phyloP scores from a whole-genome alignment of 2,329 filamentous ascomycete species.

The Fusarium avenaceum region DNA sequence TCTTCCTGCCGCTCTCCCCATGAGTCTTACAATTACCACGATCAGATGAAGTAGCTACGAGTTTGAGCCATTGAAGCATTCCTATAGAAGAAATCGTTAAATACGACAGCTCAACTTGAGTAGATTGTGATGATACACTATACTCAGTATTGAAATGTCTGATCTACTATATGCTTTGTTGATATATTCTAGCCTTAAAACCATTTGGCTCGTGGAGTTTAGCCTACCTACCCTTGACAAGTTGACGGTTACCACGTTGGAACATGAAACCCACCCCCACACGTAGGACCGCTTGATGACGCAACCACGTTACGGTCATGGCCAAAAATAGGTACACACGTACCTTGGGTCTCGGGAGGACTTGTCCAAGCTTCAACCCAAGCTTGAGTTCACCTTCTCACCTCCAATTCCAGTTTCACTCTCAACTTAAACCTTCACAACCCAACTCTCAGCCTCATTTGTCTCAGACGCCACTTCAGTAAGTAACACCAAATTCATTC shows the following conservation, averaged over 20 bases:
- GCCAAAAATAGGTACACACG: constrained; percentile 27
- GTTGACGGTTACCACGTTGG: constrained; percentile 26
- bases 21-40: too few relatives aligned
- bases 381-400: constrained; percentile 20
- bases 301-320: constrained; percentile 28
- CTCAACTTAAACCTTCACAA: not conserved
- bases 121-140: too few relatives aligned
- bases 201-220: not conserved
- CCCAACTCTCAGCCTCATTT: not conserved
- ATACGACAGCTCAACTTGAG: too few relatives aligned
- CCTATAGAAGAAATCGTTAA: too few relatives aligned
- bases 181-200: too few relatives aligned
- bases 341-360: not conserved
- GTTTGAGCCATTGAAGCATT: too few relatives aligned
- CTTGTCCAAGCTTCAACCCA: constrained; percentile 17
- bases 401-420: constrained; percentile 6
- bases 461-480: constrained; percentile 1
- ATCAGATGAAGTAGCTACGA: too few relatives aligned
- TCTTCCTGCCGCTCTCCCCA: too few relatives aligned
- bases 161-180: too few relatives aligned
- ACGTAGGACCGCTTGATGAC: constrained; percentile 25
- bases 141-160: too few relatives aligned
- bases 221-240: constrained; percentile 1
- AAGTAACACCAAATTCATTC: not conserved
- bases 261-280: constrained; percentile 38